Evolutionary conservation across 257 asterid species (phyloP), one percentile per base, ranked within the genome.

Genomic region (Nicotiana benthamiana): DNA sequence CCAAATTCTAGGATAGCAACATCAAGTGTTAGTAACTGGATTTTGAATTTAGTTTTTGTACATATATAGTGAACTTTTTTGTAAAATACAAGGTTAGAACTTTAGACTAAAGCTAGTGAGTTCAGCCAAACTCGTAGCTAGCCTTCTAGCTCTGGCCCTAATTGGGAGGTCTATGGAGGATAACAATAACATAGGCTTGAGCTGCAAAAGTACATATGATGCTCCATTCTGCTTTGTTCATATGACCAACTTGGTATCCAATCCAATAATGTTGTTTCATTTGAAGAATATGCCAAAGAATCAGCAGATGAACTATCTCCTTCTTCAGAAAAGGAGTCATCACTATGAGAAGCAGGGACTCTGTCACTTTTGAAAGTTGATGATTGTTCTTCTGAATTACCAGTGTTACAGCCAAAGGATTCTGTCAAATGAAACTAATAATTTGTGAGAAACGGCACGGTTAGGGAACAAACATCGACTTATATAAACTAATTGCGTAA

Each of bases 251-350:
- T 77, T 17, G 80, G 67, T 3, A 81, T 87, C 88, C 83, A 82
- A 54, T 86, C 85, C 4, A 43, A 32, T 72, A 85, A 40, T 40
- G 75, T 72, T 2, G 24, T 80, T 60, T 81, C 84, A 30, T 80
- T 81, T 43, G 86, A 86, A 54, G 89, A 88, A 18, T 34, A n/a
- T 15, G 82, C 27, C 60, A 78, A 60, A 60, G 82, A 75, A 28
- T 84, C 75, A 79, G 48, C 66, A 57, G 65, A 75, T 26, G 74
- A 70, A 53, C 82, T 59, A 57, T 63, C 51, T 46, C 67, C 81
- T 16, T 78, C 53, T 16, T 64, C 81, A 7, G 22, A 18, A 11
- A 16, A 75, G 2, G 26, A 6, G 77, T 30, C 68, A 4, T 82
- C 75, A 64, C 79, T 79, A 9, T 85, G 80, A 34, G 79, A 27